These are phyloP conservation scores for Phaeosphaeria sp. DNA, from an alignment of 2,329 filamentous ascomycete species.

Conservation along the genomic window DNA sequence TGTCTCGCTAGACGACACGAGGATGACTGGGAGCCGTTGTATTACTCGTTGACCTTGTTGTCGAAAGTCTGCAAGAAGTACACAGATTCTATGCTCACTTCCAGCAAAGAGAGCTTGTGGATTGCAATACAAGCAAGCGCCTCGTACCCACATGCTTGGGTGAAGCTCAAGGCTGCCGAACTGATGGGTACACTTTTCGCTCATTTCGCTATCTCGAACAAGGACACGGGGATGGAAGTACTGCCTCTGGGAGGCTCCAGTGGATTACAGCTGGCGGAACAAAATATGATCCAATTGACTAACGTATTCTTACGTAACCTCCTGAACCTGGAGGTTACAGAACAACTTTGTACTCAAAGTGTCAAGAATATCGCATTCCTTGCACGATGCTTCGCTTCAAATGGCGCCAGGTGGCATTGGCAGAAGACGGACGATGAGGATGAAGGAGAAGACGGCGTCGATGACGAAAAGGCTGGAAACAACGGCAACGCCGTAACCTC, in stretches of 20 bases:
- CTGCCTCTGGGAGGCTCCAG: conserved; percentile 72
- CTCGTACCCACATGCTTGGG: conserved; percentile 72
- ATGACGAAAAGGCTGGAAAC: conserved; percentile 52
- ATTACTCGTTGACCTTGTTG: conserved; percentile 74
- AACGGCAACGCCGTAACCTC: conserved; percentile 33
- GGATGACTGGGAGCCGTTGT: conserved; percentile 74
- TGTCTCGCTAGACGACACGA: conserved; percentile 59
- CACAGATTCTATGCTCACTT: conserved; percentile 68
- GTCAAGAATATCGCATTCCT: conserved; percentile 86
- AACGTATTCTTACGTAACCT: conserved; percentile 66
- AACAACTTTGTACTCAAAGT: conserved; percentile 78
- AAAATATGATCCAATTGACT: conserved; percentile 67
- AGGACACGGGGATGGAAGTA: conserved; percentile 58
- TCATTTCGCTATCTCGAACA: conserved; percentile 74
- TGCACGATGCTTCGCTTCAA: conserved; percentile 68
- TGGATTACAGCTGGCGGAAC: conserved; percentile 71
- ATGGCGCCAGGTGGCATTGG: conserved; percentile 57
- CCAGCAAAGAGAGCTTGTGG: conserved; percentile 73
- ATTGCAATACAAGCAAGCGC: conserved; percentile 70
- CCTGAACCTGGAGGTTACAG: conserved; percentile 69
- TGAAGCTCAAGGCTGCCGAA: conserved; percentile 78
- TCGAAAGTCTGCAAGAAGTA: conserved; percentile 72
- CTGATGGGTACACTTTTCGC: conserved; percentile 79
- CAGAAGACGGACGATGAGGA: conserved; percentile 53
- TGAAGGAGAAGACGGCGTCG: conserved; percentile 51